Conservation (phyloP, 352 stramenopile genomes). For the Stephanocyclus meneghinianus region DNA sequence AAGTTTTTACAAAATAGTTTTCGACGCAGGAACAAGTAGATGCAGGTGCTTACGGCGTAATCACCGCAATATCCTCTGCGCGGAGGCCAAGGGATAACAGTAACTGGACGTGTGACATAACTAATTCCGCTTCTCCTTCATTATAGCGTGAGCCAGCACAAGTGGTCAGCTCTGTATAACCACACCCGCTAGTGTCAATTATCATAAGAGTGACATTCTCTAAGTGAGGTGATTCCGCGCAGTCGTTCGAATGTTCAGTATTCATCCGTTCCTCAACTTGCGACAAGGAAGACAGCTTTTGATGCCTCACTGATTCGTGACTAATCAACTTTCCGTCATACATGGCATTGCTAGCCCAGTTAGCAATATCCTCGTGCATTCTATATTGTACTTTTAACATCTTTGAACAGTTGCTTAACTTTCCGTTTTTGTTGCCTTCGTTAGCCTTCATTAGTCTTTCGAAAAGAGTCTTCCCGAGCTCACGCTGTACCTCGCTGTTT, state of each 20-base stretch:
- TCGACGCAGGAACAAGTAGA: background rate
- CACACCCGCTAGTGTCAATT: conserved; percentile 92
- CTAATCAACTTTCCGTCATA: conserved; percentile 86
- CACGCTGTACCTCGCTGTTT: conserved; percentile 75
- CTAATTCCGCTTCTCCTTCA: conserved; percentile 76
- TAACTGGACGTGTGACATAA: conserved; percentile 85
- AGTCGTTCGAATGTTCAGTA: background rate
- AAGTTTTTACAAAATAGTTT: background rate
- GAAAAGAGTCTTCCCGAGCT: conserved; percentile 93
- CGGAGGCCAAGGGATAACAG: conserved; percentile 87
- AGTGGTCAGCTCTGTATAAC: conserved; percentile 86
- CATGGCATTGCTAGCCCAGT: conserved; percentile 93
- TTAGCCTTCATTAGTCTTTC: conserved; percentile 87
- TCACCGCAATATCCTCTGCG: conserved; percentile 91
- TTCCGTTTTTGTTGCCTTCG: conserved; percentile 41
- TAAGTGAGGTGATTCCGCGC: conserved; percentile 11
- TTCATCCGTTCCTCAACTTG: conserved; percentile 66
- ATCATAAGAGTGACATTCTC: conserved; percentile 81
- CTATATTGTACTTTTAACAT: conserved; percentile 97
- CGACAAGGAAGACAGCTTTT: conserved; percentile 85
- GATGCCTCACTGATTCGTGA: conserved; percentile 84
- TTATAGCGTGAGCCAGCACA: conserved; percentile 76
- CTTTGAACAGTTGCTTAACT: conserved; percentile 69
- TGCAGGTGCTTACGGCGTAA: conserved; percentile 86
- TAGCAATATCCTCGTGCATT: conserved; percentile 93